Evolutionary conservation across 2,329 filamentous ascomycete species (phyloP).

Genomic region (Neonectria sp.): DNA sequence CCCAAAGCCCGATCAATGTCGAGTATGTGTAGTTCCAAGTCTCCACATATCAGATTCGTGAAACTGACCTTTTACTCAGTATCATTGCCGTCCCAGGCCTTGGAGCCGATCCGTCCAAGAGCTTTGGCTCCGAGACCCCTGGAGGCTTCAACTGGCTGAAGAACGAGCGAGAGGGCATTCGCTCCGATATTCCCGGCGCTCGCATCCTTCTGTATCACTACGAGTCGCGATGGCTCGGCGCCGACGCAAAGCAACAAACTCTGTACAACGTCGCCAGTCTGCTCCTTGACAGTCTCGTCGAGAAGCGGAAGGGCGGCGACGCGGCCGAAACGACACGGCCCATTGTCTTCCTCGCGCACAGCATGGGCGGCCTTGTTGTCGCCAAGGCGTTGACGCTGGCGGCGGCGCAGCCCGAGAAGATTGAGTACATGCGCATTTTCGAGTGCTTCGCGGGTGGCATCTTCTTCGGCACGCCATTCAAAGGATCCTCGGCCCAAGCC

Average conservation of each 20-base stretch:
- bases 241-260: slow-evolving; percentile 23
- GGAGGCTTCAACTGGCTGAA: slow-evolving; percentile 32
- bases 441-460: slow-evolving; percentile 26
- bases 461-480: slow-evolving; percentile 26
- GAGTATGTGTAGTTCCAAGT: neutral
- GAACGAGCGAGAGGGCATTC: slow-evolving; percentile 22
- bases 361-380: slow-evolving; percentile 26
- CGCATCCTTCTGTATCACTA: slow-evolving; percentile 24
- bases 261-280: slow-evolving; percentile 26
- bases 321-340: slow-evolving; percentile 15
- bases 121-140: slow-evolving; percentile 23
- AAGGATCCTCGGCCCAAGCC: slow-evolving; percentile 20
- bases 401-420: slow-evolving; percentile 22
- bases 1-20: slow-evolving; percentile 7
- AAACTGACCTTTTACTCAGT: neutral
- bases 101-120: slow-evolving; percentile 28
- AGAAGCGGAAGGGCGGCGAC: slow-evolving; percentile 19
- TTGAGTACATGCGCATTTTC: slow-evolving; percentile 27
- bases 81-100: slow-evolving; percentile 23
- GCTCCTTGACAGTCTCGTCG: slow-evolving; percentile 24
- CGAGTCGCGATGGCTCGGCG: slow-evolving; percentile 26
- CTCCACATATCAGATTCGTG: neutral
- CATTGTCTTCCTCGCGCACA: slow-evolving; percentile 25
- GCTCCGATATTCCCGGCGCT: slow-evolving; percentile 22
- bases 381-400: slow-evolving; percentile 25